Evolutionary conservation across 345 rosid genomes (phyloP), one percentile per base, ranked within the genome.

Genomic region (Eucalyptus cloeziana): DNA sequence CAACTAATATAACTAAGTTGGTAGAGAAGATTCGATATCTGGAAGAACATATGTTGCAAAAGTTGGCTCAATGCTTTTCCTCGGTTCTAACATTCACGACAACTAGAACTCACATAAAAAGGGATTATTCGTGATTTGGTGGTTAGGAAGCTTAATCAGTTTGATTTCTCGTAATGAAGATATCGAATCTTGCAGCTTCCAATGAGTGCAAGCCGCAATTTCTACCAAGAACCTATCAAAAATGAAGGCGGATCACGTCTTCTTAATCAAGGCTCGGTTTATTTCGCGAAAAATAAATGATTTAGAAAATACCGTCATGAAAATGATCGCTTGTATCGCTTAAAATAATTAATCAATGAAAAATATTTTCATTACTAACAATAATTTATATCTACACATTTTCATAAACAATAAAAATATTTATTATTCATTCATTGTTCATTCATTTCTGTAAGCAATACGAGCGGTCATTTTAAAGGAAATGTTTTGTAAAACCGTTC

Each of bases 211-310:
- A 21, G 45, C 81, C 4, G 27, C 45, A 19, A 37, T 37, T 45
- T 45, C 22, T 37, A 21, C 47, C 5, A 2, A 76, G 25, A 21
- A 40, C 83, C 21, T 21, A 19, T 2, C 12, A 37, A 22, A 40
- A 21, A 71, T 71, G 24, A 11, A 31, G 12, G 7, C 2, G 7
- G 44, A 69, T 33, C 5, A 7, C 7, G 7, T 69, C 80, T 62
- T 30, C 17, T 30, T 62, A 62, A 14, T 62, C 4, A 30, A 27
- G 37, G 19, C 19, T n/a, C 10, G 1, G 3, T 64, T 30, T n/a
- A 4, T 30, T 25, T 7, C 10, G 3, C 0, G 0, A n/a, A 13
- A 64, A 64, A 13, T 56, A 12, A 27, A n/a, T 67, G 1, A 67
- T 60, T 60, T 60, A 2, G 1, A 58, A 5, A 25, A 25, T 24